Evolutionary conservation across 176 grass and related monocot genomes (phyloP), one percentile per base, ranked within the genome.

Genomic region (Poa annua): DNA sequence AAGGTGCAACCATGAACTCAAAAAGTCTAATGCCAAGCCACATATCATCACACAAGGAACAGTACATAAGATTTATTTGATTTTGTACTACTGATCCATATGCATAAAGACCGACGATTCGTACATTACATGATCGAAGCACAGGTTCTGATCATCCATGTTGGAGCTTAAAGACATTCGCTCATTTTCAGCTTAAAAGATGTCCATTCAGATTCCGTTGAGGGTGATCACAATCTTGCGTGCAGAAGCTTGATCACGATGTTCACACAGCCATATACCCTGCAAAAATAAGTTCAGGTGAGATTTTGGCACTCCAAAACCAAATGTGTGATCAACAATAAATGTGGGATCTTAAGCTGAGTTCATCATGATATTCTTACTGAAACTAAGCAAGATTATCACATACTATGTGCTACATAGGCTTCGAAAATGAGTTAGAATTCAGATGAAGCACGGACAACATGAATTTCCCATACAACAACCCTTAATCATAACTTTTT

Each of bases 261-360:
- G 89, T 86, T 97, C 92, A 7, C 95, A 97, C 7, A 97, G 72
- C 95, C 92, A 98, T 91, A 93, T 95, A 20, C 95, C 92, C 95
- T 95, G 81, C 36, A 65, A 70, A 22, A 68, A 34, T 60, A 67
- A 74, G 10, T 15, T 32, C 68, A 38, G 26, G 52, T 38, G 55
- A 78, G 77, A 64, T 56, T 21, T 26, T 72, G 33, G 11, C 66
- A 59, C 44, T 44, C 20, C 13, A 47, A 74, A 25, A 24, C 26
- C 45, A 16, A 14, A 14, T 55, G 20, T 72, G 32, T 36, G 4
- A 34, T 54, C 54, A 25, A 20, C 44, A 34, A 77, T n/a, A 21
- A 53, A 65, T 74, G 49, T 45, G 47, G 53, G 7, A 19, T 35
- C 64, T 36, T 36, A 36, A 36, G 29, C 29, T 29, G 29, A 29